Base-by-base conservation (phyloP, 108 stramenopile genomes). In the Pseudonitzschia multiseries region DNA sequence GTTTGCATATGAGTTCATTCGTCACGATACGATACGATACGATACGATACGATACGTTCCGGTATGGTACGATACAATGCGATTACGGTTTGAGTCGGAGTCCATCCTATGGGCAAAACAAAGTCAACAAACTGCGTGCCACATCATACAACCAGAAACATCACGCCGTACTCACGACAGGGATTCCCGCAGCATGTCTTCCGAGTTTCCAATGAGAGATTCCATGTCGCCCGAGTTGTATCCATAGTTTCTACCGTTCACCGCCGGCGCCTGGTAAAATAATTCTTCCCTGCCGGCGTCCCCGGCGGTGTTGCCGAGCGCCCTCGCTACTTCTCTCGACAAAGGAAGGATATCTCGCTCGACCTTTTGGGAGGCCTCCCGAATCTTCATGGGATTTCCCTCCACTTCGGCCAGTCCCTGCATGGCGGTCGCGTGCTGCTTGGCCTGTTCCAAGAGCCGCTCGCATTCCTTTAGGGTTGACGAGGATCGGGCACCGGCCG, bases 341-440 rank as follows among this genome's bases (percentile, higher is more conserved):
- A 94, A 69, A 20, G 93, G 90, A 4, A 52, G 65, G 32, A 94
- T 68, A 44, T 94, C 93, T 28, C 86, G 83, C 61, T 89, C 85
- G 33, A 89, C 26, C 50, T 80, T 78, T 1, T 79, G 69, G 57
- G 85, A 79, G 36, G 90, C 71, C 43, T 90, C 89, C 57, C 77
- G 63, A 26, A 86, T 72, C 65, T 86, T 83, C 72, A 86, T 81
- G 1, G 80, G 69, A 71, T 89, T 87, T 20, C 90, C 90, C 51
- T 87, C 89, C 10, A 91, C 79, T 71, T 89, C 87, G 20, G 93
- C 93, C 31, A 93, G 52, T 8, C 83, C 89, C 59, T 84, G 81
- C 93, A 93, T 91, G 56, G 88, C 87, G 13, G 82, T 81, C 21
- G 86, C 82, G 69, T 87, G 88, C 72, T 77, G 57, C 74, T 80